Evolutionary conservation across 2,329 filamentous ascomycete genomes (phyloP), one percentile per base, ranked within the genome.

Genomic region (Phaeosphaeria sp.): DNA sequence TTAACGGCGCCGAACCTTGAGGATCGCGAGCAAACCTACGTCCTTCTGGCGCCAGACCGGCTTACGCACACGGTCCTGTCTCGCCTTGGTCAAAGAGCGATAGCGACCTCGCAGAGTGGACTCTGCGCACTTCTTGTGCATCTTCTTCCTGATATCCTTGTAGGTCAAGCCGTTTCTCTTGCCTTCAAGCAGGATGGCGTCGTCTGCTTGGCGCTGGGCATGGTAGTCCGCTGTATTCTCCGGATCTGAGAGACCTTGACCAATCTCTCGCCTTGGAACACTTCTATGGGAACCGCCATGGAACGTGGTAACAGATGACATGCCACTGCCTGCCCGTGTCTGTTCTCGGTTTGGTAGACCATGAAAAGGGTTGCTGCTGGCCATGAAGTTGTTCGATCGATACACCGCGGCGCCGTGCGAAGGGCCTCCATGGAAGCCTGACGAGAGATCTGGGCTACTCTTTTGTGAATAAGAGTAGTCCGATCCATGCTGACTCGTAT

Each of bases 81-180:
- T 86, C 13, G 78, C 76, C 77, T 91, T 91, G 7, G 86, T 91
- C 66, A 92, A 74, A 2, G 83, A 86, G 4, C 90, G 81, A 64
- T 85, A 87, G 0, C 89, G 83, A 0, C 91, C 91, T 15, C 91
- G 83, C 39, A 93, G 80, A 0, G 91, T 93, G 11, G 89, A 90
- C 75, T 91, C 89, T 1, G 89, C 87, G 66, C 91, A 88, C 0
- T 72, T 75, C 61, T 89, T 89, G 1, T 80, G 77, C 15, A 87
- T 85, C 18, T 77, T 68, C 6, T 71, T 65, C 39, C 83, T 83
- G 66, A 92, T 91, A 57, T 89, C 82, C 53, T 82, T 84, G 76
- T 91, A 92, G 0, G 88, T 86, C 78, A 86, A 78, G 2, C 88
- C 88, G 1, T 78, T 73, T 7, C 74, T 67, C 71, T 86, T 87